These are phyloP conservation scores for Cystofilobasidium macerans DNA, from an alignment of 768 basidiomycete genomes.

Conservation along the genomic window DNA sequence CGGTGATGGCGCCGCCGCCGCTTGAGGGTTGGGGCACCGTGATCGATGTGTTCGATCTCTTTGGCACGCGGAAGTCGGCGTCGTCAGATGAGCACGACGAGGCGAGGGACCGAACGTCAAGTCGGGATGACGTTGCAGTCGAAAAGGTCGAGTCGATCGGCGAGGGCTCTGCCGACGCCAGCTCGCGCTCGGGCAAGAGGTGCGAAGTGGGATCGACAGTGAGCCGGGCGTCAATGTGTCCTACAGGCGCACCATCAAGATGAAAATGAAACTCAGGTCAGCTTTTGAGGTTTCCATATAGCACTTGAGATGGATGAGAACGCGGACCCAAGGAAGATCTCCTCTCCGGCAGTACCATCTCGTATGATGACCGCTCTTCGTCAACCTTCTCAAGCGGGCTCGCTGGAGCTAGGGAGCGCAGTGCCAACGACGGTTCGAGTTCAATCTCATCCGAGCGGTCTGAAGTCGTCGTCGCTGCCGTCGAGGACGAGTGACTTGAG, in stretches of 20 bases:
- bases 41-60: too few relatives aligned
- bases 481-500: background rate
- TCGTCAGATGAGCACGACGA: background rate
- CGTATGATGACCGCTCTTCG: constrained; percentile 17
- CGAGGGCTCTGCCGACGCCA: background rate
- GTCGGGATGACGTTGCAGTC: background rate
- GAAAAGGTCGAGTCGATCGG: background rate
- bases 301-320: too few relatives aligned
- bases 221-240: background rate
- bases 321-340: background rate
- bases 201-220: background rate
- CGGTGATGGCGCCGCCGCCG: background rate
- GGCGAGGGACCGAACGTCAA: background rate
- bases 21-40: background rate
- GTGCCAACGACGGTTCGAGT: too few relatives aligned
- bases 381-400: background rate
- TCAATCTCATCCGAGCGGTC: background rate
- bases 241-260: background rate
- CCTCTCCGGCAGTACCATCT: background rate
- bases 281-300: too few relatives aligned
- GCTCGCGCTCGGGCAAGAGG: background rate
- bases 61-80: background rate
- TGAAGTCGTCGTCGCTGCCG: background rate
- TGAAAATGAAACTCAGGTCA: background rate
- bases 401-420: too few relatives aligned